Evolutionary conservation across 2,329 filamentous ascomycete genomes (phyloP).

Genomic region (Aspergillus sp.): DNA sequence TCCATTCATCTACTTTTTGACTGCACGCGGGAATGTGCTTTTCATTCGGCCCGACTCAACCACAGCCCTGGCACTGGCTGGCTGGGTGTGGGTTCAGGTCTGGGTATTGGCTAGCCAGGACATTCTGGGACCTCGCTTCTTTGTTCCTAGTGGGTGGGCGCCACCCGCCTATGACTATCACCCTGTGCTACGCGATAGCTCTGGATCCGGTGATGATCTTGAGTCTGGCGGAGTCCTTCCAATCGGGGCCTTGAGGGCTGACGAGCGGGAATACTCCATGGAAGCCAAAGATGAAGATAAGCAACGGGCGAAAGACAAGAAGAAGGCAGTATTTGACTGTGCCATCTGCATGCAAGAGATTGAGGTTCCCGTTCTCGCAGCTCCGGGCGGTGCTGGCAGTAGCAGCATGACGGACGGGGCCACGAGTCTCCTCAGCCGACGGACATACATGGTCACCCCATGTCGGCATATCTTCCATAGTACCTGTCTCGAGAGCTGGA

Average conservation of each 20-base stretch:
- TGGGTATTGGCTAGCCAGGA: constrained; percentile 78
- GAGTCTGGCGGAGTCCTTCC: constrained; percentile 76
- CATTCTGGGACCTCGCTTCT: constrained; percentile 83
- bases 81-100: constrained; percentile 87
- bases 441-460: constrained; percentile 95
- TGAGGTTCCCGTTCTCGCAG: constrained; percentile 75
- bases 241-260: constrained; percentile 66
- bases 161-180: constrained; percentile 85
- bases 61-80: constrained; percentile 65
- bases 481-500: constrained; percentile 90
- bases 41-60: constrained; percentile 70
- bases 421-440: constrained; percentile 71
- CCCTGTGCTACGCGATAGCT: constrained; percentile 67
- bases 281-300: constrained; percentile 47
- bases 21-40: constrained; percentile 74
- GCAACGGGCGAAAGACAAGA: constrained; percentile 45
- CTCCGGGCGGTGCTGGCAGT: constrained; percentile 53
- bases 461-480: constrained; percentile 96
- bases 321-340: constrained; percentile 75
- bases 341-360: constrained; percentile 92
- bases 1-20: constrained; percentile 84
- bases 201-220: constrained; percentile 66
- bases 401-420: constrained; percentile 46
- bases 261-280: constrained; percentile 42
- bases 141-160: constrained; percentile 68